Evolutionary conservation across 345 rosid genomes (phyloP).

Genomic region (Citrus inodora): DNA sequence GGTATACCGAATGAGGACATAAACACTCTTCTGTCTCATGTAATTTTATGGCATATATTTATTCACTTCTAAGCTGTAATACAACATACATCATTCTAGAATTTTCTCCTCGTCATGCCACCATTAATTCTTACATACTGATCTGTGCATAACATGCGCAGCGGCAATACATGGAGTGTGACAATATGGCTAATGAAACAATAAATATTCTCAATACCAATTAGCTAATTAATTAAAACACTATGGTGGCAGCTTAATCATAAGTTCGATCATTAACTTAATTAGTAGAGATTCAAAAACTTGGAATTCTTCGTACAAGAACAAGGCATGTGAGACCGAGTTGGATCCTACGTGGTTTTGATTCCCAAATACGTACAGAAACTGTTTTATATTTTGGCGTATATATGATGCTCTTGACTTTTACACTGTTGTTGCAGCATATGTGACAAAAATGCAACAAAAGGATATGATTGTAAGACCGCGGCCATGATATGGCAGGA

Average conservation of each 20-base stretch:
- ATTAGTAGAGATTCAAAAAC: neutral
- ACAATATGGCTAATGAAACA: too few species aligned
- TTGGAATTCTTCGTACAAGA: neutral
- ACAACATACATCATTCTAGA: neutral
- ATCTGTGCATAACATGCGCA: neutral
- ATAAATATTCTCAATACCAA: neutral
- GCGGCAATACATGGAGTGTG: neutral
- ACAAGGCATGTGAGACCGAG: neutral
- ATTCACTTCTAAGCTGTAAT: neutral
- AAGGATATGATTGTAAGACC: too few species aligned
- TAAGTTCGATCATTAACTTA: neutral
- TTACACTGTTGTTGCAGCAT: too few species aligned
- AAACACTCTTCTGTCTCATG: neutral
- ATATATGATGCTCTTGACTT: too few species aligned
- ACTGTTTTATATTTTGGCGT: too few species aligned
- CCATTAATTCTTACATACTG: neutral
- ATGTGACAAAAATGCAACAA: too few species aligned
- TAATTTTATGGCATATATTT: neutral
- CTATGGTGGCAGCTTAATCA: neutral
- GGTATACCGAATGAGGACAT: neutral
- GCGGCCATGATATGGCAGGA: too few species aligned
- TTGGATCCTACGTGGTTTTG: neutral
- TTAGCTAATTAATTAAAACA: too few species aligned
- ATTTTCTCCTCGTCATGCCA: neutral
- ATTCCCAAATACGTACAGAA: too few species aligned